Evolutionary conservation across 257 asterid genomes (phyloP), one percentile per base, ranked within the genome.

Genomic region (Knoxia roxburghii): DNA sequence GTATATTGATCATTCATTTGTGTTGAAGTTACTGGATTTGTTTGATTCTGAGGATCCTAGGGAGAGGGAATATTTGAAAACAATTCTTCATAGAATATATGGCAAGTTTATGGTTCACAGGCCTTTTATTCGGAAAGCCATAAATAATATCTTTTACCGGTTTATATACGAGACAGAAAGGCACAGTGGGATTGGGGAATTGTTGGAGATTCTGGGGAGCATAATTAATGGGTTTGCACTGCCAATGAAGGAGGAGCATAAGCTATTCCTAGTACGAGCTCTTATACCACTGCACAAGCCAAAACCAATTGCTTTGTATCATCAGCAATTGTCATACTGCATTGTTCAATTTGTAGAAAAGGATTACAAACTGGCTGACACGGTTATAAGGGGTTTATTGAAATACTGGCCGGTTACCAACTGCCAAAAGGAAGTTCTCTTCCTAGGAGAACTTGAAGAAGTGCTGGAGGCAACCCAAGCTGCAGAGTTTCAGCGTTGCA

Each of bases 161-260:
- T 87, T 85, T 83, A 77, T 91, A 64, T 87, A 82, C 37, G 98
- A 91, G 81, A 81, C 87, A 0, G 95, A 81, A 75, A 82, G 85
- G 75, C 94, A 87, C 64, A 80, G 81, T 62, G 98, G 98, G 70
- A 81, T 91, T 6, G 91, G 86, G 33, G 98, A 91, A 83, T 80
- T 91, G 35, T 58, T 91, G 89, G 98, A 91, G 87, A 87, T 91
- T 40, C 81, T 87, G 7, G 98, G 96, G 69, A 91, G 97, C 66
- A 88, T 91, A 64, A 88, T 91, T 48, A 91, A 88, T 72, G 97
- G 97, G 49, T 91, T 86, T 57, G 94, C 98, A 13, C 73, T 89
- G 90, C 98, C 98, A 18, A 84, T 91, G 95, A 91, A 91, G 80
- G 98, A 89, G 85, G 98, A 91, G 81, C 98, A 91, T 76, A 89